Conservation (phyloP, 2,329 filamentous ascomycete genomes). For the Fusarium chlamydosporum region DNA sequence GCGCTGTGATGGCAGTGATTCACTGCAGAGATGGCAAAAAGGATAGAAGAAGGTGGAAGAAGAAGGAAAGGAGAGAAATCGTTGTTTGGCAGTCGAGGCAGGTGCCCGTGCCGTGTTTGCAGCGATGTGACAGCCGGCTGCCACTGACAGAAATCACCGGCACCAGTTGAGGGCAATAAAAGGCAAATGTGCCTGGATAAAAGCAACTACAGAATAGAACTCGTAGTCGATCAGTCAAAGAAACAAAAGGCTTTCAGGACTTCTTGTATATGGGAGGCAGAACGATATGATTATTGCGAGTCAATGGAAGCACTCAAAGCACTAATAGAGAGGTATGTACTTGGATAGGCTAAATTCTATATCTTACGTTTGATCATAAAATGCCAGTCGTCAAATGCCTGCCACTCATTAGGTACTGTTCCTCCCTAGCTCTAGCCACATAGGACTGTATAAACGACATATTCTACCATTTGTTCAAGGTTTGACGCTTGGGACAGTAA, state of each 20-base stretch:
- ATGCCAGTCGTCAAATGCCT: not conserved
- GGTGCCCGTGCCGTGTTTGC: conserved; percentile 21
- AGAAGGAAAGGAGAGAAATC: not conserved
- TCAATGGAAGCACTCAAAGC: not conserved
- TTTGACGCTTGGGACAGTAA: not conserved
- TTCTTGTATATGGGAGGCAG: not conserved
- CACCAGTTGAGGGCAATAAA: not conserved
- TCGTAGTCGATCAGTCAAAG: not conserved
- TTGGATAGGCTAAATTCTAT: no score
- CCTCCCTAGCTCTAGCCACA: no score
- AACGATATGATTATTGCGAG: not conserved
- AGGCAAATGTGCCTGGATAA: not conserved
- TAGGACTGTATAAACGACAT: no score
- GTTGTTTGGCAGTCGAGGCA: conserved; percentile 18
- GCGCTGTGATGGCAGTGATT: conserved; percentile 20
- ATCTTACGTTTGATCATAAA: not conserved
- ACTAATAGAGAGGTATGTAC: no score
- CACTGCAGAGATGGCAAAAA: not conserved
- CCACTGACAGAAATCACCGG: conserved; percentile 14
- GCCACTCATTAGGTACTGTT: not conserved
- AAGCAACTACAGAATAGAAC: not conserved
- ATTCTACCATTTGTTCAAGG: no score
- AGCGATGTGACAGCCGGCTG: conserved; percentile 10
- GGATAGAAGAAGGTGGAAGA: not conserved
- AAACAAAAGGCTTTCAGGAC: not conserved